Percentiles rank a stretch among this genome's conserved stretches.
phyloP scores from a whole-genome alignment of 345 rosid species.

The Raphanus sativus region DNA sequence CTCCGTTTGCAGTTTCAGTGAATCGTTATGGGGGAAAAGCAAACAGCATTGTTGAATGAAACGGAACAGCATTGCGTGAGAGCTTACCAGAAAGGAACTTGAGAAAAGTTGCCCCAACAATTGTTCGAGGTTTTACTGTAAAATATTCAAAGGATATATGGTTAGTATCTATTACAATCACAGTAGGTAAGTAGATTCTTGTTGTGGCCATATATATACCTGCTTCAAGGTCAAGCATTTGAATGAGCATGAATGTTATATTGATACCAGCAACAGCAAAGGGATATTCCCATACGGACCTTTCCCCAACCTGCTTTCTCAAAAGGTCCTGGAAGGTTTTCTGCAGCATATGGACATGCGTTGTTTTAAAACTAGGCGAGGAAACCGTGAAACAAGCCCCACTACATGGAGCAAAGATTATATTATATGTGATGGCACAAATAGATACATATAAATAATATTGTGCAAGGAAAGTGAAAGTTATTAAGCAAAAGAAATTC shows the following conservation, averaged over 20 bases:
- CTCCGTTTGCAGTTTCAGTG: too few species aligned
- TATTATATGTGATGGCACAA: background rate
- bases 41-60: background rate
- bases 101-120: slow-evolving; percentile 83
- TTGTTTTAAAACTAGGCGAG: background rate
- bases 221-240: slow-evolving; percentile 99
- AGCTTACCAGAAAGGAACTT: slow-evolving; percentile 81
- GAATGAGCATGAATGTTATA: slow-evolving; percentile 95
- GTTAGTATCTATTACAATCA: background rate
- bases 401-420: background rate
- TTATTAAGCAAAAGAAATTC: background rate
- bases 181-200: background rate
- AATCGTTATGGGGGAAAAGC: background rate
- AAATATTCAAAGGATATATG: slow-evolving; percentile 4
- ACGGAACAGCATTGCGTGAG: too few species aligned
- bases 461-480: background rate
- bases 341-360: slow-evolving; percentile 45
- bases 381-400: background rate
- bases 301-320: slow-evolving; percentile 85
- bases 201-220: slow-evolving; percentile 48
- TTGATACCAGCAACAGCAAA: slow-evolving; percentile 99
- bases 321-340: slow-evolving; percentile 88
- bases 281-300: slow-evolving; percentile 99
- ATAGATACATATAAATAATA: background rate
- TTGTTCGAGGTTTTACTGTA: slow-evolving; percentile 83